Conservation (phyloP, 306 rosid genomes). For the Begonia loranthoides region DNA sequence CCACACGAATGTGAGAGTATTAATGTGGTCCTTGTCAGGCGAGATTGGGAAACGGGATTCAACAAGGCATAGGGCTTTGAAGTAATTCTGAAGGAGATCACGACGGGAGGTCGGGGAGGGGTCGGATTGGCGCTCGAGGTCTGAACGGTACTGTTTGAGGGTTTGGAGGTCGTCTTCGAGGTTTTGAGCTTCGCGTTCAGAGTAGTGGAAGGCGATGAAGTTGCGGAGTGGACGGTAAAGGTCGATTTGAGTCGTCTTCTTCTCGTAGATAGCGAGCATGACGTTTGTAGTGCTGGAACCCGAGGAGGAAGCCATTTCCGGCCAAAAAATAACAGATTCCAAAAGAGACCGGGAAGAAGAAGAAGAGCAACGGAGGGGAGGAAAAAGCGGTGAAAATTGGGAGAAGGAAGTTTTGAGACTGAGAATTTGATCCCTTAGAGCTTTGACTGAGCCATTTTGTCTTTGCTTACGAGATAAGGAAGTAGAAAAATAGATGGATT, state of each 20-base stretch:
- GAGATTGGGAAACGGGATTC: constrained; percentile 98
- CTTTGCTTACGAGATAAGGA: too few species aligned
- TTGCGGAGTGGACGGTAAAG: constrained; percentile 87
- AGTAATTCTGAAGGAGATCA: constrained; percentile 69
- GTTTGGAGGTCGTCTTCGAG: constrained; percentile 92
- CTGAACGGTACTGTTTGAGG: constrained; percentile 71
- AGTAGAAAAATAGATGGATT: too few species aligned
- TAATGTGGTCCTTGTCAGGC: constrained; percentile 70
- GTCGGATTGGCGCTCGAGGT: constrained; percentile 70
- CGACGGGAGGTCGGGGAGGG: constrained; percentile 81
- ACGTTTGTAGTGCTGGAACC: constrained; percentile 34
- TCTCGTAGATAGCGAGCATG: constrained; percentile 89
- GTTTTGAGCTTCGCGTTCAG: constrained; percentile 95
- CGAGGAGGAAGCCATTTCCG: constrained; percentile 41
- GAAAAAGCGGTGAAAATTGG: neutral
- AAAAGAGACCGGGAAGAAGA: neutral
- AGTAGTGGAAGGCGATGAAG: constrained; percentile 70
- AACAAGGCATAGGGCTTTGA: constrained; percentile 67
- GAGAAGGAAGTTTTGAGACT: neutral
- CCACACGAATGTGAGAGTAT: constrained; percentile 70
- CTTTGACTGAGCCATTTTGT: too few species aligned
- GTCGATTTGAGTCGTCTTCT: constrained; percentile 63
- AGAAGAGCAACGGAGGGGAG: neutral
- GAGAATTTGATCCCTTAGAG: too few species aligned
- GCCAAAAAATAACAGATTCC: neutral